Percentiles rank a stretch among this genome's conserved stretches.
Conservation (phyloP, 2,329 filamentous ascomycete genomes). For the Fusarium coicis region DNA sequence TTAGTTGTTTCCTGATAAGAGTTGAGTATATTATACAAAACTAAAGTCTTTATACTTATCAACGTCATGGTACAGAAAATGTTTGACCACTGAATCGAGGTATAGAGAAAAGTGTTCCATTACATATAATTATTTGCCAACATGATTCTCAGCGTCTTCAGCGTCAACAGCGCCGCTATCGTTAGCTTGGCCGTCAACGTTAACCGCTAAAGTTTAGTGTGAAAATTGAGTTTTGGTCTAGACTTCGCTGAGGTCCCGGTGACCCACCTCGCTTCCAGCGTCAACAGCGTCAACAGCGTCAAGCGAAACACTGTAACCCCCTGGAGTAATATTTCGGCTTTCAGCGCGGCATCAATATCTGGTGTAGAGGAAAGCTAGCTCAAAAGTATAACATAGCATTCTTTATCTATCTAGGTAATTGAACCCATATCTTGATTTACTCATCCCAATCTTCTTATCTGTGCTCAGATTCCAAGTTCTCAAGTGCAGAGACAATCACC, state of each 20-base stretch:
- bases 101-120: no score
- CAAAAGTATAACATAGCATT: rapidly evolving
- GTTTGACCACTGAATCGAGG: no score
- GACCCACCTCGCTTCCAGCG: not conserved
- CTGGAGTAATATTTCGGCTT: rapidly evolving
- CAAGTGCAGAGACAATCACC: not conserved
- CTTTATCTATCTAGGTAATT: not conserved
- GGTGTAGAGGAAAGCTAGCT: rapidly evolving
- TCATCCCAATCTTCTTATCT: not conserved
- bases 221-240: not conserved
- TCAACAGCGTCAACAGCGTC: not conserved
- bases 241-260: not conserved
- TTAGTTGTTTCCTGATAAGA: not conserved
- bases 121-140: not conserved
- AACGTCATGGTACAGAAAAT: no score
- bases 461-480: rapidly evolving
- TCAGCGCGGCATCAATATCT: not conserved
- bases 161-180: not conserved
- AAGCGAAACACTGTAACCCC: not conserved
- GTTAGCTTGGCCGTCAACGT: not conserved
- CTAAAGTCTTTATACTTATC: not conserved
- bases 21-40: rapidly evolving
- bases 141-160: not conserved
- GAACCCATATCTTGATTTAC: no score
- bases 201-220: rapidly evolving